Evolutionary conservation across 1,139 yeast genomes (phyloP), one percentile per base, ranked within the genome.

Genomic region (Candida smagusa): DNA sequence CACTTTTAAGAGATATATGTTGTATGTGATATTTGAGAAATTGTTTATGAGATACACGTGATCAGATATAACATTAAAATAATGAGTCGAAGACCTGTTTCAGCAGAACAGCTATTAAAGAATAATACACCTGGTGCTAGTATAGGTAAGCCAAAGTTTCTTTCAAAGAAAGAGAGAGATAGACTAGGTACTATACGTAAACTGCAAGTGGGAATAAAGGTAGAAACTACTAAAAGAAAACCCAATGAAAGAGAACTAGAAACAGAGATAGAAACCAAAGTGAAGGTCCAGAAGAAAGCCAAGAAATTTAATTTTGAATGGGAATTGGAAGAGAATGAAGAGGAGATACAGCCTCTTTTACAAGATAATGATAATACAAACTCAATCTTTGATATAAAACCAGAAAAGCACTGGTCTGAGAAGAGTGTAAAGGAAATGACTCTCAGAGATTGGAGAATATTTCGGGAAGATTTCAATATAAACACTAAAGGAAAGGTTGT

Each of bases 361-460:
- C 42, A 40, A 23, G 34, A 43, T 21, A 58, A 12, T 12, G 30
- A 21, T 6, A 19, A n/a, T 24, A 26, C 31, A 12, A 26, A 12
- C 24, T 34, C 36, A 12, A 49, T 45, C 6, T 42, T 49, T 9
- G 51, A 39, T 6, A 31, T 44, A n/a, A 9, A 37, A 3, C 56
- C 56, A 8, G 72, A 66, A 23, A 47, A 59, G 9, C 92, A 81
- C 47, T 92, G 97, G 97, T 62, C 78, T 0, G 68, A 79, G 34
- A 92, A 92, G 53, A 56, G 73, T 0, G 56, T 81, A 2, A 60
- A 60, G 0, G 72, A 77, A 33, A 89, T 92, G 98, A 75, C 77
- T 0, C 64, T 72, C 0, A 68, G 97, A 43, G 98, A 92, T 56
- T 92, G 97, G 97, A 71, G 97, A 43, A 84, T 88, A 34, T 68